These are phyloP conservation scores for Stropharia rugosoannulata DNA, from an alignment of 768 basidiomycete genomes.

Conservation along the genomic window DNA sequence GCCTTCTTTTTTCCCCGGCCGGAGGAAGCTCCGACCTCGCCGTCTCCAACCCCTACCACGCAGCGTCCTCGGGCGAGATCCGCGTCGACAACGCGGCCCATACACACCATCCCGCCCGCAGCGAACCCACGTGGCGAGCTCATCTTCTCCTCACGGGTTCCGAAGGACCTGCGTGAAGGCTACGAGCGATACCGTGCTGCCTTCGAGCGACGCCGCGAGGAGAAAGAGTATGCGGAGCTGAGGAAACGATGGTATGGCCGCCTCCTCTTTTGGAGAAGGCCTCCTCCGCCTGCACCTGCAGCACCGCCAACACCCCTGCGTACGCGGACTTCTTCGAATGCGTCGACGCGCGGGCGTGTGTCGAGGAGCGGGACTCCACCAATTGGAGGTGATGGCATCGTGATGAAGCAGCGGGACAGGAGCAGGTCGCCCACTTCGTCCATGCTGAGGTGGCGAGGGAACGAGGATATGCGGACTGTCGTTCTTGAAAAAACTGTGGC, in stretches of 20 bases:
- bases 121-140: slow-evolving; percentile 93
- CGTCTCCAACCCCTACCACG: slow-evolving; percentile 29
- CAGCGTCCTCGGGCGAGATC: slow-evolving; percentile 34
- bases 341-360: slow-evolving; percentile 23
- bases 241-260: slow-evolving; percentile 30
- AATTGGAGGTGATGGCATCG: slow-evolving; percentile 19
- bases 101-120: slow-evolving; percentile 86
- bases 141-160: slow-evolving; percentile 91
- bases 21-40: slow-evolving; percentile 22
- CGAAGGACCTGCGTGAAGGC: slow-evolving; percentile 77
- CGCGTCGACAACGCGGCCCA: slow-evolving; percentile 46
- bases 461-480: slow-evolving; percentile 18
- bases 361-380: slow-evolving; percentile 39
- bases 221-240: slow-evolving; percentile 44
- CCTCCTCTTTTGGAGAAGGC: slow-evolving; percentile 26
- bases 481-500: slow-evolving; percentile 12
- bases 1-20: slow-evolving; percentile 58
- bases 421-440: slow-evolving; percentile 19
- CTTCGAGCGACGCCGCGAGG: slow-evolving; percentile 79
- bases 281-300: slow-evolving; percentile 14
- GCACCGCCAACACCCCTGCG: slow-evolving; percentile 21
- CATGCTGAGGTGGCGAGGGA: slow-evolving; percentile 10
- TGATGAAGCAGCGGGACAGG: slow-evolving; percentile 29
- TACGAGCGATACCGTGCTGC: slow-evolving; percentile 90
- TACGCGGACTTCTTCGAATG: slow-evolving; percentile 23